These are phyloP conservation scores for Neonectria magnoliae DNA, from an alignment of 2,329 filamentous ascomycete genomes.

Conservation along the genomic window DNA sequence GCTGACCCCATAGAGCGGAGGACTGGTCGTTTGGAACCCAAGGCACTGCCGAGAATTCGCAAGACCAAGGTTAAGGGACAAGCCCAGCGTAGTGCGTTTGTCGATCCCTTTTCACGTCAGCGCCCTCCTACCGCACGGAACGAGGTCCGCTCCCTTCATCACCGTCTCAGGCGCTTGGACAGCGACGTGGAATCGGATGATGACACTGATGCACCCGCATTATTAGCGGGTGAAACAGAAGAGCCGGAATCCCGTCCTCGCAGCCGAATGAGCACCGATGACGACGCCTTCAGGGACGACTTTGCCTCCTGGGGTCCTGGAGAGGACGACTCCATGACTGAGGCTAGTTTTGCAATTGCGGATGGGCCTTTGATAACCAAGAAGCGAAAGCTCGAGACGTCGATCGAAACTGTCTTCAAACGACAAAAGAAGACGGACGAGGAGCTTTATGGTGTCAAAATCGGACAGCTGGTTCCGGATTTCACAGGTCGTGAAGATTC, in stretches of 20 bases:
- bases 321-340: conserved; percentile 76
- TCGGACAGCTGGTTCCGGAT: conserved; percentile 62
- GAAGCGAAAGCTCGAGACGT: conserved; percentile 78
- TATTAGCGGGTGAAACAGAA: conserved; percentile 79
- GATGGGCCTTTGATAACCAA: conserved; percentile 63
- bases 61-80: conserved; percentile 69
- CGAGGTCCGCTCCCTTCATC: conserved; percentile 82
- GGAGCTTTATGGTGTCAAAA: conserved; percentile 75
- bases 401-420: conserved; percentile 77
- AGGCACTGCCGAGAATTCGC: conserved; percentile 78
- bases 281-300: conserved; percentile 63
- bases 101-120: conserved; percentile 72
- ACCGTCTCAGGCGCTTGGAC: conserved; percentile 70
- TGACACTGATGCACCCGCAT: conserved; percentile 67
- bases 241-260: conserved; percentile 84
- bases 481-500: conserved; percentile 58
- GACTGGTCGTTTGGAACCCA: conserved; percentile 63
- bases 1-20: conserved; percentile 70
- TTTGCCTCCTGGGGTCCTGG: conserved; percentile 57
- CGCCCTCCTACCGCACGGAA: conserved; percentile 68
- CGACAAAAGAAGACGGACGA: conserved; percentile 84
- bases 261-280: conserved; percentile 76
- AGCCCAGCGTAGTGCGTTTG: conserved; percentile 69
- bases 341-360: conserved; percentile 74
- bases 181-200: conserved; percentile 89